Evolutionary conservation across 2,329 filamentous ascomycete species (phyloP), one percentile per base, ranked within the genome.

Genomic region (Bisporella sp.): DNA sequence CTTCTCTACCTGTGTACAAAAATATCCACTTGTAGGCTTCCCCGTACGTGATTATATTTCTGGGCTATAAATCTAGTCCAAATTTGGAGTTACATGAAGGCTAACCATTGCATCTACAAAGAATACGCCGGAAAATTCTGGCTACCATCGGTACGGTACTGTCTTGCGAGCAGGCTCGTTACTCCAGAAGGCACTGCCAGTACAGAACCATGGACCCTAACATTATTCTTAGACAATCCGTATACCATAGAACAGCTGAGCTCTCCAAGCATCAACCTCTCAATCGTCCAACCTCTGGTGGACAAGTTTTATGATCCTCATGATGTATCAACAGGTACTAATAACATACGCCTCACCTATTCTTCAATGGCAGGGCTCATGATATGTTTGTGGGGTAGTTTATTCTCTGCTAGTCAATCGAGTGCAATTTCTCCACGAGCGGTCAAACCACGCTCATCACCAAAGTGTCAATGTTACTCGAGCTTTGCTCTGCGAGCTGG

Each of bases 341-440:
- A n/a, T 31, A 21, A 3, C 21, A 21, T 3, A 21, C 21, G n/a
- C 31, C 21, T 21, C 12, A 11, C 43, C 43, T 31, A 31, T 11
- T 32, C 8, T 30, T 21, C 4, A 45, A 9, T 3, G 29, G 35
- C 46, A 13, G 40, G 33, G 56, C 6, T 41, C 30, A 33, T 39
- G 35, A 32, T 31, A n/a, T 7, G 11, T 11, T 39, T 31, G 13
- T n/a, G 41, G 8, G 11, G 28, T 33, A 82, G 85, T 91, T 12
- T 92, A 90, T 66, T 91, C 86, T 64, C 70, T 92, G 54, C 76
- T 92, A 21, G 87, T 91, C 57, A 92, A 92, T 61, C 79, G 87
- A 11, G 81, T 82, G 35, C 84, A 89, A 62, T 92, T 92, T 61
- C 71, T 91, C 12, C 77, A 84, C 49, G 86, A 92, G 64, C 87